Percentiles rank a stretch among this genome's conserved stretches.
phyloP scores from a whole-genome alignment of 73 alveolate species.

The Tetrahymena thermophila region DNA sequence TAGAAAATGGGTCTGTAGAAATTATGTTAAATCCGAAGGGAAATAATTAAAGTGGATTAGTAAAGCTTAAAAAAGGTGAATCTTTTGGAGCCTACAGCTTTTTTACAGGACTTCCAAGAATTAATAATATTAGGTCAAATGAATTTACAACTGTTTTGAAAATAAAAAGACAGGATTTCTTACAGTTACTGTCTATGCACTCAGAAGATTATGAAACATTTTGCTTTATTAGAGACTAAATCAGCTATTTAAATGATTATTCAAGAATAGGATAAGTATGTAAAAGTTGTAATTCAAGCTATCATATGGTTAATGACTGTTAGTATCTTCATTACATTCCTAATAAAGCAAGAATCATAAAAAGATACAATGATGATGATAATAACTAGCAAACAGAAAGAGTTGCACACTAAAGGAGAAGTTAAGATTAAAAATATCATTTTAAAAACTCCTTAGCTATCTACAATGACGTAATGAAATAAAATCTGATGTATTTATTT shows the following conservation, averaged over 20 bases:
- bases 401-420: background rate
- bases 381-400: background rate
- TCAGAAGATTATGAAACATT: slow-evolving; percentile 14
- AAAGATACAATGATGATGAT: background rate
- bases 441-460: background rate
- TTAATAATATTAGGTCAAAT: slow-evolving; percentile 46
- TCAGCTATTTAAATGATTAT: background rate
- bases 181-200: background rate
- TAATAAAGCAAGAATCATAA: background rate
- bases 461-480: background rate
- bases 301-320: background rate
- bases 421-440: background rate
- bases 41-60: background rate
- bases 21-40: background rate
- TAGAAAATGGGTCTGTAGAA: slow-evolving; percentile 13
- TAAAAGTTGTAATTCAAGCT: background rate
- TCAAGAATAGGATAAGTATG: background rate
- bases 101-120: slow-evolving; percentile 49
- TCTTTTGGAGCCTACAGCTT: slow-evolving; percentile 51
- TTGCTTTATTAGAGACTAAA: background rate
- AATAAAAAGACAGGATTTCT: background rate
- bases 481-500: background rate
- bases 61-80: slow-evolving; percentile 21
- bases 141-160: slow-evolving; percentile 48
- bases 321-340: background rate